phyloP scores from a whole-genome alignment of 2,329 filamentous ascomycete genomes.

The Hypoxylon sp. region DNA sequence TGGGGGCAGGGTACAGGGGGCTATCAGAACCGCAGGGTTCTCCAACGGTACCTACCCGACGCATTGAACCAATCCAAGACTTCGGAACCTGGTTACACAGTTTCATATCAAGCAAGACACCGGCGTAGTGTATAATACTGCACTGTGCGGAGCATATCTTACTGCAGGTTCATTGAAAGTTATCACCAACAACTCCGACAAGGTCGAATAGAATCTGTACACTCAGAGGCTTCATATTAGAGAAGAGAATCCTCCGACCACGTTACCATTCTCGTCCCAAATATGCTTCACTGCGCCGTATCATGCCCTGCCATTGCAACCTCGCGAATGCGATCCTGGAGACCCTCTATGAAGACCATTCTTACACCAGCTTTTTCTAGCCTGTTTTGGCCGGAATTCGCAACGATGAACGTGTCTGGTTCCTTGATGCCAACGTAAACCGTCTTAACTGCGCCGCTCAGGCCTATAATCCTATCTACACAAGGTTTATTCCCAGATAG shows the following conservation, averaged over 20 bases:
- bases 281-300: not conserved
- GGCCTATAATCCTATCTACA: slow-evolving; percentile 43
- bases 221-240: not conserved
- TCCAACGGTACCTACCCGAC: no score
- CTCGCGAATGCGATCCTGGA: slow-evolving; percentile 71
- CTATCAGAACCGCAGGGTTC: no score
- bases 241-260: not conserved
- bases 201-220: no score
- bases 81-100: no score
- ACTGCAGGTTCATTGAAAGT: not conserved
- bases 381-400: slow-evolving; percentile 53
- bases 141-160: no score
- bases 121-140: no score
- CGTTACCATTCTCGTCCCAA: no score
- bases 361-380: slow-evolving; percentile 49
- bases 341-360: slow-evolving; percentile 54
- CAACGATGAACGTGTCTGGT: slow-evolving; percentile 56
- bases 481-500: slow-evolving; percentile 58
- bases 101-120: no score
- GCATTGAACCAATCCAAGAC: no score
- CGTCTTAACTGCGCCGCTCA: slow-evolving; percentile 8
- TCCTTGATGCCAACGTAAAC: slow-evolving; percentile 60
- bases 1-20: not conserved
- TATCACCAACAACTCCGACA: not conserved
- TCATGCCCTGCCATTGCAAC: slow-evolving; percentile 75